A percentile compares a stretch with the other conserved stretches of the same genome.
Conservation (phyloP, 495 filamentous ascomycete genomes). For the Neurospora tetraspora region DNA sequence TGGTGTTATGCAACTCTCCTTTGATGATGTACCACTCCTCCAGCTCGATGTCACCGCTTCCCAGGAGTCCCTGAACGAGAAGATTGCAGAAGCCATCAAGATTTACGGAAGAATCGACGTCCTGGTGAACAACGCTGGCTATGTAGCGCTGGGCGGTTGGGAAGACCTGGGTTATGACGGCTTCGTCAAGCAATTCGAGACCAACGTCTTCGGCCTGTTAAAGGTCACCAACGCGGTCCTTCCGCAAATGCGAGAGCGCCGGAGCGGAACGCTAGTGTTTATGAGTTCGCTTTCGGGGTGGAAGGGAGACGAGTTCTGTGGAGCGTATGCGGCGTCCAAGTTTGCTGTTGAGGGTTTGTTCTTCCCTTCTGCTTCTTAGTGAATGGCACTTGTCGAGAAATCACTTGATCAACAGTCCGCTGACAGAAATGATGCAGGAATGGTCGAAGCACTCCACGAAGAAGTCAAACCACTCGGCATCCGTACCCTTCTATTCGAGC, state of each 20-base stretch:
- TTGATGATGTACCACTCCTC: constrained; percentile 12
- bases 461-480: constrained; percentile 10
- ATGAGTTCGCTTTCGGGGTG: constrained; percentile 14
- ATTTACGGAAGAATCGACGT: constrained; percentile 40
- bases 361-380: neutral
- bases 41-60: constrained; percentile 39
- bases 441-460: constrained; percentile 13
- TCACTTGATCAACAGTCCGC: too few species aligned
- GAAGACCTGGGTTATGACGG: constrained; percentile 25
- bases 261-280: constrained; percentile 34
- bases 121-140: constrained; percentile 47
- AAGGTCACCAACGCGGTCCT: constrained; percentile 35
- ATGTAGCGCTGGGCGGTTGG: constrained; percentile 37
- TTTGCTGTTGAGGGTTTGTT: constrained; percentile 12
- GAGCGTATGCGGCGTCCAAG: constrained; percentile 10
- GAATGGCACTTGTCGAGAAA: too few species aligned
- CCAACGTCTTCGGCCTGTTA: constrained; percentile 41
- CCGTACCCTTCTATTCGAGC: constrained; percentile 13
- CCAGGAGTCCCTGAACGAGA: constrained; percentile 24
- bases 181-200: constrained; percentile 29
- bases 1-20: too few species aligned
- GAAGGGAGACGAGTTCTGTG: constrained; percentile 4
- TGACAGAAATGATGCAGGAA: constrained; percentile 1
- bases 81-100: constrained; percentile 23
- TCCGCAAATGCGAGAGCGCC: constrained; percentile 33